These are phyloP conservation scores for Picocystis sp. DNA, from an alignment of 163 green algal genomes.

Conservation along the genomic window DNA sequence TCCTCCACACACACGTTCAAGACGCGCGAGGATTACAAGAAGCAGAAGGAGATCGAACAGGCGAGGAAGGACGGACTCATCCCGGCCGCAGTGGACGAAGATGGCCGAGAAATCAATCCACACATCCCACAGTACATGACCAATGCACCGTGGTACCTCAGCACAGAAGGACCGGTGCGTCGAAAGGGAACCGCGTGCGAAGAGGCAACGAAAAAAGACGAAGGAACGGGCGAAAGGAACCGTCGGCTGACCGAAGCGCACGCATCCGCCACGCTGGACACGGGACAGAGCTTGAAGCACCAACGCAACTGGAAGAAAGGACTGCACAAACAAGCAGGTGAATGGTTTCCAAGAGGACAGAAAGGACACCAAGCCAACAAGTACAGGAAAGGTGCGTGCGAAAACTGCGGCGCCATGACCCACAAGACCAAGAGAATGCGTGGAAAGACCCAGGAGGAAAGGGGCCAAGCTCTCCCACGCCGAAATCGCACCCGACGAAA, in stretches of 20 bases:
- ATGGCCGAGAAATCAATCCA: conserved; percentile 97
- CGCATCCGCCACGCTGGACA: conserved; percentile 40
- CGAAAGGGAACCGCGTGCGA: too few species aligned
- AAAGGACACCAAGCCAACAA: conserved; percentile 89
- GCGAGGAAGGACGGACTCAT: conserved; percentile 75
- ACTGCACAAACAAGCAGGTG: conserved; percentile 23
- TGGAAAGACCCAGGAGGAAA: conserved; percentile 81
- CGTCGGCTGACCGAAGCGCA: too few species aligned
- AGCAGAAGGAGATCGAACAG: conserved; percentile 71
- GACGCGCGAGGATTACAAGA: conserved; percentile 9
- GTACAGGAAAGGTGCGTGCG: conserved; percentile 88
- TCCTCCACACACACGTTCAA: conserved; percentile 5
- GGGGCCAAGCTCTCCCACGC: conserved; percentile 77
- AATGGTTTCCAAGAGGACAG: conserved; percentile 80
- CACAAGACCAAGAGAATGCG: conserved; percentile 90
- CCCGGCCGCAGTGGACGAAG: conserved; percentile 86
- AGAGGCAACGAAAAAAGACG: too few species aligned
- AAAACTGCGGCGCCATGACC: conserved; percentile 93
- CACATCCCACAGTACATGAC: conserved; percentile 95
- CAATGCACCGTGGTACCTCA: conserved; percentile 42
- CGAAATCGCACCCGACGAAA: conserved; percentile 90
- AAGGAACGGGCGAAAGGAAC: too few species aligned
- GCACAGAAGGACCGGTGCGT: conserved; percentile 12
- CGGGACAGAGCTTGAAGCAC: conserved; percentile 89
- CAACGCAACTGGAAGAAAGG: conserved; percentile 84